These are phyloP conservation scores for Phytopythium ostracodes DNA, from an alignment of 352 stramenopile genomes.

Conservation along the genomic window DNA sequence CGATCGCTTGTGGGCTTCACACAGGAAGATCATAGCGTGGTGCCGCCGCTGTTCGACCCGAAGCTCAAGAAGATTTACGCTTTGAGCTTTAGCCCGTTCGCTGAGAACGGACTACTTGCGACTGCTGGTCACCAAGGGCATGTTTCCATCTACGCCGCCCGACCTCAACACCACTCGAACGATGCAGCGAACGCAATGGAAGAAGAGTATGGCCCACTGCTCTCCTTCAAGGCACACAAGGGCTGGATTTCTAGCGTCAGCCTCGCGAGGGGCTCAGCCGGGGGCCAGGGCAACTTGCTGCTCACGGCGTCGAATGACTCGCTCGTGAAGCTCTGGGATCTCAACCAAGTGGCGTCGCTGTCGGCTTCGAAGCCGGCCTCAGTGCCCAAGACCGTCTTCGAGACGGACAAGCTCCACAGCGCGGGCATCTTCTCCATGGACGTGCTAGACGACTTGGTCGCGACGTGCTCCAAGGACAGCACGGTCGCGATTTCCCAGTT, in stretches of 20 bases:
- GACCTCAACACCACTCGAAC: slow-evolving; percentile 1
- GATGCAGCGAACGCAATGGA: slow-evolving; percentile 4
- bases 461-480: slow-evolving; percentile 53
- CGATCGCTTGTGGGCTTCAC: slow-evolving; percentile 18
- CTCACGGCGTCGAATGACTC: slow-evolving; percentile 47
- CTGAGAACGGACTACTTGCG: slow-evolving; percentile 31
- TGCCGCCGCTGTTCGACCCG: slow-evolving; percentile 22
- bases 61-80: slow-evolving; percentile 41
- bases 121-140: slow-evolving; percentile 38
- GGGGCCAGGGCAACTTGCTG: slow-evolving; percentile 25
- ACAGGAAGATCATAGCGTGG: slow-evolving; percentile 9
- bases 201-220: slow-evolving; percentile 23
- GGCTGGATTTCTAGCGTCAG: slow-evolving; percentile 50
- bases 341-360: slow-evolving; percentile 28
- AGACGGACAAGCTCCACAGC: slow-evolving; percentile 24
- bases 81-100: slow-evolving; percentile 38
- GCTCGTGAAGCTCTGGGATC: slow-evolving; percentile 49
- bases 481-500: slow-evolving; percentile 34
- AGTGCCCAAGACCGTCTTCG: slow-evolving; percentile 25
- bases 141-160: slow-evolving; percentile 36
- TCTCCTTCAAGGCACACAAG: slow-evolving; percentile 50
- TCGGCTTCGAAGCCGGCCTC: slow-evolving; percentile 2
- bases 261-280: slow-evolving; percentile 21
- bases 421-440: slow-evolving; percentile 55
- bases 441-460: slow-evolving; percentile 19